Evolutionary conservation across 805 yeast genomes (phyloP).

Genomic region (Wickerhamiella kurtzmanii): DNA sequence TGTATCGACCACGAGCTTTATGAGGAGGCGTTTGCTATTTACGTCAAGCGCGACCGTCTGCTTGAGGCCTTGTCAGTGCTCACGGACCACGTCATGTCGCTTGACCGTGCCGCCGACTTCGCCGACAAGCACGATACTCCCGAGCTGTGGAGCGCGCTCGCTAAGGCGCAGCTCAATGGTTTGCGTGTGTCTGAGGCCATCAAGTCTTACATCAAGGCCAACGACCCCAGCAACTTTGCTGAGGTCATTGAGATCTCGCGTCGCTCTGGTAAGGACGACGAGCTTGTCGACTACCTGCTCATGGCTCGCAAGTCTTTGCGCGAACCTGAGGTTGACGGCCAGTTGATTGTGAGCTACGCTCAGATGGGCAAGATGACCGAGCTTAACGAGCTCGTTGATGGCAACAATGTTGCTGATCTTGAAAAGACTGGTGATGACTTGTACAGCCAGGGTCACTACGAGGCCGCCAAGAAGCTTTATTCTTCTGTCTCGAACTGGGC

Average conservation of each 20-base stretch:
- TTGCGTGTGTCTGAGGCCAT: constrained; percentile 84
- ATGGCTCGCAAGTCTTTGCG: constrained; percentile 89
- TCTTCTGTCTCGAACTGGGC: constrained; percentile 85
- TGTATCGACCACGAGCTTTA: constrained; percentile 76
- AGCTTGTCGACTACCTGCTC: constrained; percentile 66
- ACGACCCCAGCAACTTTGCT: constrained; percentile 78
- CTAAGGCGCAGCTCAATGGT: constrained; percentile 91
- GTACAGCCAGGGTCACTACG: constrained; percentile 65
- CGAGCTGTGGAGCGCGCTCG: constrained; percentile 88
- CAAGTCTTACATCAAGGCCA: constrained; percentile 79
- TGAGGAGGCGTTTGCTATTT: constrained; percentile 92
- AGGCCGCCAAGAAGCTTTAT: constrained; percentile 84
- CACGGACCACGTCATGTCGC: constrained; percentile 83
- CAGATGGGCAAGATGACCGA: constrained; percentile 59
- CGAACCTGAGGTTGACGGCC: constrained; percentile 88
- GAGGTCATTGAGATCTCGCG: constrained; percentile 91
- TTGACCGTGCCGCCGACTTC: constrained; percentile 86
- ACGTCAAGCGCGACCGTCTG: constrained; percentile 67
- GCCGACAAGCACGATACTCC: constrained; percentile 81
- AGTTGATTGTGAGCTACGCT: constrained; percentile 78
- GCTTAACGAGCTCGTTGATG: constrained; percentile 69
- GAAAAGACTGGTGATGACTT: constrained; percentile 87
- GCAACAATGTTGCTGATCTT: constrained; percentile 85
- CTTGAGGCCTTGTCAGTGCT: constrained; percentile 76
- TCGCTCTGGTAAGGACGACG: constrained; percentile 93